Conservation (phyloP, 1,284 basidiomycete genomes). For the Cystobasidium slooffiae region DNA sequence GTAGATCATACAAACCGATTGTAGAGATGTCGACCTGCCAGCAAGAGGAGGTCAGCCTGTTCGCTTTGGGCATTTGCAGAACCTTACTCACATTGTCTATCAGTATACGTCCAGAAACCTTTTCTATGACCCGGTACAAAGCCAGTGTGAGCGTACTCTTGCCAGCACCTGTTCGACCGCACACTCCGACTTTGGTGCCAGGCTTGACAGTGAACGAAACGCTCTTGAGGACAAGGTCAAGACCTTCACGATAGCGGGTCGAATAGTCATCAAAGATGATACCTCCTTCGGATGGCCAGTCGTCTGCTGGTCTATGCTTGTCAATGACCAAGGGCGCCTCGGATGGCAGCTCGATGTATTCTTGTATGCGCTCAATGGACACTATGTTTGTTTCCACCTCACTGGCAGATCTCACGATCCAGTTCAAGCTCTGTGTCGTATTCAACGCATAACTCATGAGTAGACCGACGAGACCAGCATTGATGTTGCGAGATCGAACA, state of each 20-base stretch:
- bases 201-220: slow-evolving; percentile 49
- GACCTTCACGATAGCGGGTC: slow-evolving; percentile 49
- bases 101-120: slow-evolving; percentile 73
- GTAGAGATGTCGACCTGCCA: slow-evolving; percentile 84
- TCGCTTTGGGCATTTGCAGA: neutral
- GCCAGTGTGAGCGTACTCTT: slow-evolving; percentile 82
- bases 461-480: slow-evolving; percentile 89
- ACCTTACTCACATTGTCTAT: slow-evolving; percentile 37
- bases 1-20: slow-evolving; percentile 83
- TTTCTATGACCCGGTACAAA: slow-evolving; percentile 85
- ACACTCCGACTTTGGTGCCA: slow-evolving; percentile 52
- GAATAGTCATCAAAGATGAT: slow-evolving; percentile 50
- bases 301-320: slow-evolving; percentile 45
- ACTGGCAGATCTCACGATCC: slow-evolving; percentile 47
- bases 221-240: slow-evolving; percentile 50
- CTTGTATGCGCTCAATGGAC: slow-evolving; percentile 40
- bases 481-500: slow-evolving; percentile 67
- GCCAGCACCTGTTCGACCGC: slow-evolving; percentile 61
- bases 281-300: slow-evolving; percentile 52
- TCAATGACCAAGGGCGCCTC: slow-evolving; percentile 46
- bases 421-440: slow-evolving; percentile 60
- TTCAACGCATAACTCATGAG: slow-evolving; percentile 82
- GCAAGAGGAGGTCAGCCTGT: slow-evolving; percentile 60
- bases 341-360: slow-evolving; percentile 42
- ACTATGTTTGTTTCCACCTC: slow-evolving; percentile 56